Evolutionary conservation across 495 filamentous ascomycete genomes (phyloP).

Genomic region (Trichocladium uniseriatum): DNA sequence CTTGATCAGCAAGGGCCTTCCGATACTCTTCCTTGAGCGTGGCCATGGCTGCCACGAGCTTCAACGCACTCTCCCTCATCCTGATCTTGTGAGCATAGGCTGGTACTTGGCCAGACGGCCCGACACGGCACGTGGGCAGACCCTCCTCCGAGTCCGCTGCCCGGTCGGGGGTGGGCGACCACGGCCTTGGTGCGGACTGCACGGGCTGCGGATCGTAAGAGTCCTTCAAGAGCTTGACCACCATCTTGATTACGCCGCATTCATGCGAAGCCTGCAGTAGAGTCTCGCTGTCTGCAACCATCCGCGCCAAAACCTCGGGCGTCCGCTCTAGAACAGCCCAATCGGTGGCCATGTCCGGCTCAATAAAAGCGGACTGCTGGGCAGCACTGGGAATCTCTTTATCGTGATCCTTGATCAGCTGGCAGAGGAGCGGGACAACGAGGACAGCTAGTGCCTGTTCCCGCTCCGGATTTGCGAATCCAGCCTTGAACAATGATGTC

Average conservation of each 20-base stretch:
- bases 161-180: conserved; percentile 31
- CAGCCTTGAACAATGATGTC: conserved; percentile 62
- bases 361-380: conserved; percentile 23
- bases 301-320: conserved; percentile 62
- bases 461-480: conserved; percentile 51
- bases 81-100: conserved; percentile 63
- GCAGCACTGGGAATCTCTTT: conserved; percentile 22
- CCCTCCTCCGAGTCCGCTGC: conserved; percentile 13
- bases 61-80: conserved; percentile 67
- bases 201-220: conserved; percentile 41
- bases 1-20: conserved; percentile 72
- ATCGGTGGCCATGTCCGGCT: conserved; percentile 28
- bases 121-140: conserved; percentile 38
- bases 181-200: conserved; percentile 32
- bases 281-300: conserved; percentile 65
- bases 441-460: conserved; percentile 55
- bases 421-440: conserved; percentile 62
- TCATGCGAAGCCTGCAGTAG: conserved; percentile 79
- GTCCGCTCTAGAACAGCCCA: conserved; percentile 58
- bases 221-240: conserved; percentile 70
- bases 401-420: conserved; percentile 54
- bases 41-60: conserved; percentile 67
- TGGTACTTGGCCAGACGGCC: conserved; percentile 51
- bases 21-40: conserved; percentile 76
- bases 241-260: conserved; percentile 59